phyloP scores from a whole-genome alignment of 495 filamentous ascomycete genomes.

The Clavariopsis aquatica region DNA sequence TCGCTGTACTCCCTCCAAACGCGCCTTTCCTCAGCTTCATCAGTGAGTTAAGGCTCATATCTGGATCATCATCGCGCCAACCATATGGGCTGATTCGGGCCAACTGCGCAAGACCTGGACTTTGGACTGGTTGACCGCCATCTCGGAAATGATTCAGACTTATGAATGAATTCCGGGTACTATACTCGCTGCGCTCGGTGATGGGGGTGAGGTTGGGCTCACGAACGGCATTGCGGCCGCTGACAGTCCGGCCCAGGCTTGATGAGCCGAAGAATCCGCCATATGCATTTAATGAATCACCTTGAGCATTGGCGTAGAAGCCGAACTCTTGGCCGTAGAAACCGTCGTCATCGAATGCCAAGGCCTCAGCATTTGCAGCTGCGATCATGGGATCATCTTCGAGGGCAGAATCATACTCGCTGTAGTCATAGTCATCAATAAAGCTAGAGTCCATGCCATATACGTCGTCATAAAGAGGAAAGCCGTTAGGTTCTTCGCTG shows the following conservation, averaged over 20 bases:
- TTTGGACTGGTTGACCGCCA: slow-evolving; percentile 44
- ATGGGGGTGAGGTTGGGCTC: slow-evolving; percentile 95
- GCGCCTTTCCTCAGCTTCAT: slow-evolving; percentile 71
- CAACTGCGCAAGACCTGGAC: slow-evolving; percentile 70
- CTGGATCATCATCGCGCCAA: slow-evolving; percentile 58
- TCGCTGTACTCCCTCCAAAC: slow-evolving; percentile 79
- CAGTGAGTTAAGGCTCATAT: slow-evolving; percentile 70
- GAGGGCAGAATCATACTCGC: slow-evolving; percentile 62
- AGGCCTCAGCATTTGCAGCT: slow-evolving; percentile 87
- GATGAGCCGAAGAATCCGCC: slow-evolving; percentile 90
- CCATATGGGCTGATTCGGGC: slow-evolving; percentile 62
- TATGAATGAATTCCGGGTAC: slow-evolving; percentile 87
- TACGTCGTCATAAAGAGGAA: slow-evolving; percentile 37
- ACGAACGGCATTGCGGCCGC: slow-evolving; percentile 68
- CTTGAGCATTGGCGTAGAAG: slow-evolving; percentile 73
- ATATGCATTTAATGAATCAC: slow-evolving; percentile 59
- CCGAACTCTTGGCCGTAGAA: slow-evolving; percentile 97
- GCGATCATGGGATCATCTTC: slow-evolving; percentile 90
- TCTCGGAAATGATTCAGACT: slow-evolving; percentile 63
- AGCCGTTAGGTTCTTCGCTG: slow-evolving; percentile 41
- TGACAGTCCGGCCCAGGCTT: slow-evolving; percentile 64
- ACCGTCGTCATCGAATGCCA: slow-evolving; percentile 87
- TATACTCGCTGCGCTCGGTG: slow-evolving; percentile 93
- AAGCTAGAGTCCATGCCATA: slow-evolving; percentile 44
- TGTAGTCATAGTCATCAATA: slow-evolving; percentile 47